Conservation (phyloP, 2,329 filamentous ascomycete species). For the Sporothrix luriei region DNA sequence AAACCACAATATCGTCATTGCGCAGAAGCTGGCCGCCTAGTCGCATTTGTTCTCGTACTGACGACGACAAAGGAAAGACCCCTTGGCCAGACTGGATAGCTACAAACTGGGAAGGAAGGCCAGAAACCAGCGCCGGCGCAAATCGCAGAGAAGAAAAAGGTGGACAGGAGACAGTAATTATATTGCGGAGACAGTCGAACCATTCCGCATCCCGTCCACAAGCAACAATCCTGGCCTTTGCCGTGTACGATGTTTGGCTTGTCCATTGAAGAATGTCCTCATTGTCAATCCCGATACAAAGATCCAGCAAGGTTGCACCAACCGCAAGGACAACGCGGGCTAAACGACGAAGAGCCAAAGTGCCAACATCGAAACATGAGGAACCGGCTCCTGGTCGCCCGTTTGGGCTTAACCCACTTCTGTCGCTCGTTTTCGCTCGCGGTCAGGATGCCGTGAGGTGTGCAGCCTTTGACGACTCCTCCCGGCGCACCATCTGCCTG, state of each 20-base stretch:
- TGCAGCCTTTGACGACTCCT: conserved; percentile 22
- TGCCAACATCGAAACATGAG: not conserved
- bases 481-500: conserved; percentile 28
- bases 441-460: conserved; percentile 20
- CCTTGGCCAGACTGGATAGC: conserved; percentile 8
- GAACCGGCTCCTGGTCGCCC: conserved; percentile 27
- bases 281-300: not conserved
- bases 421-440: conserved; percentile 22
- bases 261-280: conserved; percentile 8
- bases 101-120: conserved; percentile 12
- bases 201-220: not conserved
- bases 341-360: not conserved
- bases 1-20: conserved; percentile 20
- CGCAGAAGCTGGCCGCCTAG: conserved; percentile 18
- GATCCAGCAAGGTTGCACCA: conserved; percentile 22
- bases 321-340: not conserved
- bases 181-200: not conserved
- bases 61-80: conserved; percentile 21
- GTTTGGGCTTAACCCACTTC: conserved; percentile 27
- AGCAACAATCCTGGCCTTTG: conserved; percentile 6
- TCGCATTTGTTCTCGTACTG: conserved; percentile 17
- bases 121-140: conserved; percentile 9
- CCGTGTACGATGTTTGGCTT: not conserved
- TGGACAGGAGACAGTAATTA: not conserved
- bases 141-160: not conserved